Conservation (phyloP, 2,329 filamentous ascomycete species). For the Exophiala bonariae region DNA sequence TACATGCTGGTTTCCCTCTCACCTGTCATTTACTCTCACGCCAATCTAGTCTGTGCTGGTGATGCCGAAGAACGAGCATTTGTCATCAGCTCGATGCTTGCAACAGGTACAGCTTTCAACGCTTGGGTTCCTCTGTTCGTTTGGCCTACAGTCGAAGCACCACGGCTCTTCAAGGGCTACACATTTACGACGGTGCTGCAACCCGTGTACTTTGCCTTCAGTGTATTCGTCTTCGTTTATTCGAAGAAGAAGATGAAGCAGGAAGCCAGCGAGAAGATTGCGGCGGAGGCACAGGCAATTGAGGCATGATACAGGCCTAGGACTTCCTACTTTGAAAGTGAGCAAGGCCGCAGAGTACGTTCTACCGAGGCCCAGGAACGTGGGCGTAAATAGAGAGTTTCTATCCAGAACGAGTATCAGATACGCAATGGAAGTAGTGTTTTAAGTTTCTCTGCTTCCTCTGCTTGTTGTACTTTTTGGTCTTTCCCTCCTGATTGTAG, state of each 20-base stretch:
- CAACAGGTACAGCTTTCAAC: conserved; percentile 8
- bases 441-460: no score
- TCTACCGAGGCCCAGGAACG: background rate
- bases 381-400: background rate
- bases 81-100: conserved; percentile 10
- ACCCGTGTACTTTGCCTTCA: background rate
- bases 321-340: background rate
- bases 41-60: conserved; percentile 6
- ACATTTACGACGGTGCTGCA: background rate
- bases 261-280: background rate
- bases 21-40: conserved; percentile 10
- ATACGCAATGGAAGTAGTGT: no score
- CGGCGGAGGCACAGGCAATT: no score
- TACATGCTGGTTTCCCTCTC: conserved; percentile 2
- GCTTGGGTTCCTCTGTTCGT: conserved; percentile 7
- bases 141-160: conserved; percentile 10
- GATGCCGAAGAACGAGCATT: conserved; percentile 14
- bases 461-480: no score
- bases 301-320: background rate
- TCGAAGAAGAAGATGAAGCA: background rate
- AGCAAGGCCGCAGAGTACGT: background rate
- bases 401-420: no score
- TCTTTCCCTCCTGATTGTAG: no score
- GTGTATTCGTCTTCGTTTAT: background rate
- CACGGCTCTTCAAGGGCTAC: conserved; percentile 12